Base-by-base conservation (phyloP, 2,329 filamentous ascomycete species). In the Zymoseptoria passerinii region DNA sequence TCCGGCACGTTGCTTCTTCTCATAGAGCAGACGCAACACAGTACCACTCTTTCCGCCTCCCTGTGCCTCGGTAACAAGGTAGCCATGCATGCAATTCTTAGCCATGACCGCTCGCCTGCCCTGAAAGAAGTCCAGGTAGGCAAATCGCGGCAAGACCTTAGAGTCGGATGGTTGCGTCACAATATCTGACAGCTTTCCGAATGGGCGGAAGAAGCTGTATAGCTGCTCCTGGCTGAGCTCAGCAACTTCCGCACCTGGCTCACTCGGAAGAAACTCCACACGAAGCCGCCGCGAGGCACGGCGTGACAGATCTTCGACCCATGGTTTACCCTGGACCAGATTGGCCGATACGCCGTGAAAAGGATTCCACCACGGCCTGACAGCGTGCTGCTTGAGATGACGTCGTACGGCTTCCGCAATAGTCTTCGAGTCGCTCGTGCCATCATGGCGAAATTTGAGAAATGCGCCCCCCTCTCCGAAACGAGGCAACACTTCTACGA, bases 401-500 rank as follows among this genome's bases (percentile, higher is more conserved):
- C 83, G 76, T 23, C 81, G 76, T 3, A 96, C 75, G 2, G 77
- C 78, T 19, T 77, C 78, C 74, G 86, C 84, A 13, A 90, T 78
- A 28, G 84, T 80, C 19, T 77, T 75, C 2, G 79, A 71, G 57
- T 77, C 66, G 58, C 72, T 65, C 69, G 52, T 78, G 67, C 52
- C 75, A 71, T 79, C 77, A 64, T 83, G 83, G 16, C 80, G 81
- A 70, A 95, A 91, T 72, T 95, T 96, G 72, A 97, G 86, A 71
- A 95, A 97, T 0, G 90, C 90, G 10, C 94, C 94, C 16, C 94
- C 94, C 70, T 99, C 94, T 67, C 95, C 92, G 28, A 95, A 78
- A 2, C 91, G 82, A 0, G 92, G 91, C 18, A 96, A 73, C 16
- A 96, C 86, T 68, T 95, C 87, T 2, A 85, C 89, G 52, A 96